Percentiles rank a stretch among this genome's conserved stretches.
phyloP scores from a whole-genome alignment of 108 stramenopile species.

The Skeletonema menzelii region DNA sequence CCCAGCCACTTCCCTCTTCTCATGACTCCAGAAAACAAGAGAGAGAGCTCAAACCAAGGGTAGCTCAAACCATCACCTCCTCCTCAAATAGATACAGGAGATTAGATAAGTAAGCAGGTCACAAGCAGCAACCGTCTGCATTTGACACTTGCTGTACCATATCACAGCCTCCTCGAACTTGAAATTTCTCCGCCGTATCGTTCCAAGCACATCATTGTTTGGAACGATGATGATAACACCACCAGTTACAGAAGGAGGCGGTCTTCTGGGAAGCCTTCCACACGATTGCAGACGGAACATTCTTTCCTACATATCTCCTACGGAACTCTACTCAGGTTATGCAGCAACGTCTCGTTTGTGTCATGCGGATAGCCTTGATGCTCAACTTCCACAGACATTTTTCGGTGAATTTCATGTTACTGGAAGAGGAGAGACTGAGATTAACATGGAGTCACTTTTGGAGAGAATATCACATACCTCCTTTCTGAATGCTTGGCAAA shows the following conservation, averaged over 20 bases:
- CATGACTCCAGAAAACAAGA: too few species aligned
- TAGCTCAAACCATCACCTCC: too few species aligned
- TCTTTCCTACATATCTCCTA: slow-evolving; percentile 8
- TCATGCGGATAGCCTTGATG: slow-evolving; percentile 13
- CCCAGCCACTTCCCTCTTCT: too few species aligned
- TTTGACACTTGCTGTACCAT: too few species aligned
- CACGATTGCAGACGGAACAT: slow-evolving; percentile 17
- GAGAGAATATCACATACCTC: slow-evolving; percentile 13
- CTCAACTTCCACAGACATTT: slow-evolving; percentile 12
- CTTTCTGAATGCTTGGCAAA: slow-evolving; percentile 5
- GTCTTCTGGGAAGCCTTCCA: neutral
- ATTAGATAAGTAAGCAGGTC: too few species aligned
- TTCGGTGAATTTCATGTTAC: slow-evolving; percentile 12
- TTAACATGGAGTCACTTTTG: slow-evolving; percentile 16
- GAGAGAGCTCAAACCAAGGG: too few species aligned
- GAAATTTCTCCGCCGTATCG: too few species aligned
- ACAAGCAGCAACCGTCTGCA: too few species aligned
- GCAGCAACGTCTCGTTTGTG: slow-evolving; percentile 3
- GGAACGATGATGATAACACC: neutral
- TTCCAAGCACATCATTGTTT: too few species aligned
- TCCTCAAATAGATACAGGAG: too few species aligned
- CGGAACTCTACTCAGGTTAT: slow-evolving; percentile 19
- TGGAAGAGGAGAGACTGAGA: slow-evolving; percentile 5
- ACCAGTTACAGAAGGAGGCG: neutral
- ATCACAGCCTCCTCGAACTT: too few species aligned